phyloP scores from a whole-genome alignment of 129 eudicot species.

The Logfia minima region DNA sequence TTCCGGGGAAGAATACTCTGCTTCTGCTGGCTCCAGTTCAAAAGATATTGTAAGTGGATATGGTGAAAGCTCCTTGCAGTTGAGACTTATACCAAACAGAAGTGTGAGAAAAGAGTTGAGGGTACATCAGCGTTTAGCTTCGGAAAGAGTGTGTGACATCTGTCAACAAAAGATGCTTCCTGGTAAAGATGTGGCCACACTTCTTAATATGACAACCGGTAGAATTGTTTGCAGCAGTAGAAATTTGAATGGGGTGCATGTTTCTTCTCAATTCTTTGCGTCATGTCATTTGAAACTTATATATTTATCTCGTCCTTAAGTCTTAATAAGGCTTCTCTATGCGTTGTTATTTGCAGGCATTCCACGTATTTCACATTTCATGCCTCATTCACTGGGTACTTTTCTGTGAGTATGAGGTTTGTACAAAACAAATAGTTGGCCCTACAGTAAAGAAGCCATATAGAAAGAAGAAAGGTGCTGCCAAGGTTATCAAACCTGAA shows the following conservation, averaged over 20 bases:
- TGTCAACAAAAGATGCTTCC: conserved; percentile 95
- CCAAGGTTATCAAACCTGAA: conserved; percentile 36
- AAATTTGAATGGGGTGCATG: conserved; percentile 76
- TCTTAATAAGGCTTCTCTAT: neutral
- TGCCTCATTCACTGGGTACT: conserved; percentile 96
- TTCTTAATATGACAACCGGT: conserved; percentile 79
- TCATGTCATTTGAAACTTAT: neutral
- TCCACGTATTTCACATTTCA: conserved; percentile 83
- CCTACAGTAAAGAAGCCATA: conserved; percentile 46
- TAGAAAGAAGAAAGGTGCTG: conserved; percentile 48
- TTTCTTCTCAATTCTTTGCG: neutral
- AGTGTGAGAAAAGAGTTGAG: conserved; percentile 65
- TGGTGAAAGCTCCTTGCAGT: conserved; percentile 67
- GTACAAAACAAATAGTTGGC: conserved; percentile 41
- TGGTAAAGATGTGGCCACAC: conserved; percentile 80
- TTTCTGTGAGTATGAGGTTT: conserved; percentile 69
- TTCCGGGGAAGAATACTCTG: conserved; percentile 54
- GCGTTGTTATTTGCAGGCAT: conserved; percentile 55
- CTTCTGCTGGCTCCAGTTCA: conserved; percentile 36
- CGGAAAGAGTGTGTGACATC: conserved; percentile 80
- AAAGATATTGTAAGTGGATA: conserved; percentile 42
- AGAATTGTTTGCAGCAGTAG: conserved; percentile 88
- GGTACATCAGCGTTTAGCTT: conserved; percentile 54
- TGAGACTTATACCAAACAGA: conserved; percentile 53
- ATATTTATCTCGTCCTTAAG: neutral